Base-by-base conservation (phyloP, 1,284 basidiomycete species). In the Pseudozyma hubeiensis region DNA sequence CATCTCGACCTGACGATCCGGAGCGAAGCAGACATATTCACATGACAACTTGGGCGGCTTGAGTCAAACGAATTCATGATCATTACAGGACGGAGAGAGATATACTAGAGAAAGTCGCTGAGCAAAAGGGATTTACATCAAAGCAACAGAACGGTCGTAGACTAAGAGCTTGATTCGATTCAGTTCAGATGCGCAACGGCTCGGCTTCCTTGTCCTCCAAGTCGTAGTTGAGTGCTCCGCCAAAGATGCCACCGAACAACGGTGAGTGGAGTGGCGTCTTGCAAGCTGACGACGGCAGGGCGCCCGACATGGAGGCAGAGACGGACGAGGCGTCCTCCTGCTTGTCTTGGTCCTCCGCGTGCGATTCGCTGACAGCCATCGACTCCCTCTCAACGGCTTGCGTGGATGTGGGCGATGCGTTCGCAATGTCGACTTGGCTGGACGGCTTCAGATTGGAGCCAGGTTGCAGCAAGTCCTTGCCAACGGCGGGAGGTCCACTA, bases 191-290 rank as follows among this genome's bases (percentile, higher is more conserved):
- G 41, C 64, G 70, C 43, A 73, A 50, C 30, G 51, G 62, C 53
- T 75, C 72, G n/a, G 67, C 67, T 29, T 75, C 72, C 47, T 71
- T 64, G 45, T 76, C 63, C 34, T 78, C 78, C 31, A 75, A 35
- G 46, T 78, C 78, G 44, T 79, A 77, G 53, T 57, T 70, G 45
- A 75, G 60, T n/a, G 64, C 70, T 30, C 68, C 73, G 44, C 68
- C 68, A 52, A 79, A 71, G 58, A 80, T 77, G 53, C 77, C 73
- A n/a, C 78, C 76, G 48, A 80, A 80, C 40, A 80, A 53, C 4
- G 78, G 78, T 37, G 78, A 80, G 46, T 79, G 69, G 0, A 80
- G 61, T 9, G 78, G 78, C 16, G 70, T 65, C 53, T 78, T 78
- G 63, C 73, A 77, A 4, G 72, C 75, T 7, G 78, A 80, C 14